These are phyloP conservation scores for Amylostereum areolatum DNA, from an alignment of 1,284 basidiomycete genomes.

Conservation along the genomic window DNA sequence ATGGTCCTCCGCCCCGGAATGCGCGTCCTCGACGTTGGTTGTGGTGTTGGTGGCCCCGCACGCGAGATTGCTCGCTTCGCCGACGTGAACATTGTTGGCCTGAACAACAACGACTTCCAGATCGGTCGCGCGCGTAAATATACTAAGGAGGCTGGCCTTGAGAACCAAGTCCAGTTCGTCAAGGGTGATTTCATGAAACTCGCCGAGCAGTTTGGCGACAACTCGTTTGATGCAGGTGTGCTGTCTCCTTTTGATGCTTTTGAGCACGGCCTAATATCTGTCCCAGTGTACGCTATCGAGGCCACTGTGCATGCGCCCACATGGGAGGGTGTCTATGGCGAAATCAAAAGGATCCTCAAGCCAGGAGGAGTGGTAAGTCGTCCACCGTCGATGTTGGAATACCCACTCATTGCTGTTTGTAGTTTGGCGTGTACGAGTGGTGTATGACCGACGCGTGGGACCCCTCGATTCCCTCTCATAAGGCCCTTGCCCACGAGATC, in stretches of 20 bases:
- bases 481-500: conserved; percentile 85
- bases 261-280: neutral
- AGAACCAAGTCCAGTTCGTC: conserved; percentile 74
- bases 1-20: conserved; percentile 84
- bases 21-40: conserved; percentile 97
- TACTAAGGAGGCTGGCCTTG: conserved; percentile 75
- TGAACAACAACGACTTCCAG: conserved; percentile 99
- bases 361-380: conserved; percentile 87
- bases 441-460: conserved; percentile 98
- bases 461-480: conserved; percentile 81
- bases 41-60: conserved; percentile 96
- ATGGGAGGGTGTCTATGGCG: conserved; percentile 92
- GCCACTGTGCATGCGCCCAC: conserved; percentile 95
- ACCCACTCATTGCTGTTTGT: neutral
- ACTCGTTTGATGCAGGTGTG: conserved; percentile 90
- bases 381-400: neutral
- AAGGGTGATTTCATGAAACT: conserved; percentile 98
- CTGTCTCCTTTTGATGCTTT: neutral
- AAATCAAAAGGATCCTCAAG: conserved; percentile 94
- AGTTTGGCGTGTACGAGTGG: conserved; percentile 99
- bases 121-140: conserved; percentile 82
- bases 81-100: conserved; percentile 80
- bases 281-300: conserved; percentile 90
- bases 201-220: conserved; percentile 86
- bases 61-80: conserved; percentile 92